Percentiles rank a stretch among this genome's conserved stretches.
Conservation (phyloP, 164 flowering plant genomes). For the Piper betle region DNA sequence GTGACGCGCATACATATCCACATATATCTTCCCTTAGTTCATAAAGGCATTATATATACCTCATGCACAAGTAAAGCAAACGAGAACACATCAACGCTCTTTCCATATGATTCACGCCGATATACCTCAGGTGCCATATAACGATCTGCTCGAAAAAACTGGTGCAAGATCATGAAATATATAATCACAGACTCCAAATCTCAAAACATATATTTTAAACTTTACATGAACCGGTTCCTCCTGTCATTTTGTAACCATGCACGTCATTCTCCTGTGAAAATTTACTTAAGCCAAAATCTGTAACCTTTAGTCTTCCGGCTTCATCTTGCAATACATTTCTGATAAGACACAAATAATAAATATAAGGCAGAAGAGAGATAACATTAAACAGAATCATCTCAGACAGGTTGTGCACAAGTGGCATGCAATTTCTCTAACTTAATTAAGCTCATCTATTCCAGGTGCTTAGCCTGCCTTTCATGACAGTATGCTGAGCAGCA, state of each 20-base stretch:
- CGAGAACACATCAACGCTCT: conserved; percentile 55
- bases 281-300: conserved; percentile 55
- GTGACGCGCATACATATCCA: too few species aligned
- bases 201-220: neutral
- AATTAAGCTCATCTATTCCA: too few species aligned
- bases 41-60: conserved; percentile 9
- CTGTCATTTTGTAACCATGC: conserved; percentile 48
- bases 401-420: too few species aligned
- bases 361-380: neutral
- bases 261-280: conserved; percentile 38
- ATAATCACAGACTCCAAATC: neutral
- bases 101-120: conserved; percentile 56
- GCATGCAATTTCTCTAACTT: too few species aligned
- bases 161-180: neutral
- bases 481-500: too few species aligned
- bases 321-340: conserved; percentile 51
- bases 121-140: conserved; percentile 67
- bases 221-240: conserved; percentile 58
- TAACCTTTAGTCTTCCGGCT: conserved; percentile 44
- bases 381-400: neutral
- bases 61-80: conserved; percentile 49
- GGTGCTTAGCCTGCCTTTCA: too few species aligned
- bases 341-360: conserved; percentile 2
- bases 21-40: too few species aligned
- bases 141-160: conserved; percentile 24